phyloP scores from a whole-genome alignment of 176 grass and related monocot species.

The Leersia perrieri region DNA sequence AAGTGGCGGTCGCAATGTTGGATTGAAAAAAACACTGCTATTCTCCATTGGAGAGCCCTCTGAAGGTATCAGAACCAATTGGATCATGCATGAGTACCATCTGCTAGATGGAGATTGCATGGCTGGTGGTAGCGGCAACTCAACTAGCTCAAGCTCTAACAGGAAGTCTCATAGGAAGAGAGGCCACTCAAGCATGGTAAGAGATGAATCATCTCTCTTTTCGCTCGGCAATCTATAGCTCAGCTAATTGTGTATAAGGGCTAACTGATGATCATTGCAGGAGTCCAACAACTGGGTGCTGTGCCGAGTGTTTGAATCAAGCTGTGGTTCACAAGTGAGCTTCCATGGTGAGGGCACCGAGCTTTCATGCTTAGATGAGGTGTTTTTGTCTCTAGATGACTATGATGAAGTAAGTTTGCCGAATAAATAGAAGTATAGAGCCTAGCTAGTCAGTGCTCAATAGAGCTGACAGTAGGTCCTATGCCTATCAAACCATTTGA shows the following conservation, averaged over 20 bases:
- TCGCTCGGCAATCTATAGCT: neutral
- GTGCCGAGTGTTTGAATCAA: constrained; percentile 71
- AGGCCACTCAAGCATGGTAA: constrained; percentile 52
- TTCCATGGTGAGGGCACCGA: constrained; percentile 61
- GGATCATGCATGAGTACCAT: constrained; percentile 88
- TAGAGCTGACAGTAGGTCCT: constrained; percentile 26
- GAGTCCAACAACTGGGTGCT: constrained; percentile 71
- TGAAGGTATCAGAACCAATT: constrained; percentile 72
- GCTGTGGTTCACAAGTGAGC: constrained; percentile 53
- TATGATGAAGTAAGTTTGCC: constrained; percentile 85
- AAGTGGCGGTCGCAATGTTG: constrained; percentile 37
- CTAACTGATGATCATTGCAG: constrained; percentile 34
- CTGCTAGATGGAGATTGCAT: constrained; percentile 43
- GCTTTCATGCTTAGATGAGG: constrained; percentile 88
- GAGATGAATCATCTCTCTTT: neutral
- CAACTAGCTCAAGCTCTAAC: constrained; percentile 22
- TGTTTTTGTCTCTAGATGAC: constrained; percentile 89
- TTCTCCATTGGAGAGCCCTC: constrained; percentile 57
- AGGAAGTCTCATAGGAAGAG: constrained; percentile 50
- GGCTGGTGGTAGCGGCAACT: constrained; percentile 10
- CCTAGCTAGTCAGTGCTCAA: neutral
- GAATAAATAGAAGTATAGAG: constrained; percentile 42
- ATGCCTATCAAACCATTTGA: constrained; percentile 36
- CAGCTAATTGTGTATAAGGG: neutral
- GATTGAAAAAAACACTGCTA: constrained; percentile 62